Percentiles rank a stretch among this genome's conserved stretches.
These are phyloP conservation scores for Colletotrichum filicis DNA, from an alignment of 2,329 filamentous ascomycete species.

Conservation along the genomic window DNA sequence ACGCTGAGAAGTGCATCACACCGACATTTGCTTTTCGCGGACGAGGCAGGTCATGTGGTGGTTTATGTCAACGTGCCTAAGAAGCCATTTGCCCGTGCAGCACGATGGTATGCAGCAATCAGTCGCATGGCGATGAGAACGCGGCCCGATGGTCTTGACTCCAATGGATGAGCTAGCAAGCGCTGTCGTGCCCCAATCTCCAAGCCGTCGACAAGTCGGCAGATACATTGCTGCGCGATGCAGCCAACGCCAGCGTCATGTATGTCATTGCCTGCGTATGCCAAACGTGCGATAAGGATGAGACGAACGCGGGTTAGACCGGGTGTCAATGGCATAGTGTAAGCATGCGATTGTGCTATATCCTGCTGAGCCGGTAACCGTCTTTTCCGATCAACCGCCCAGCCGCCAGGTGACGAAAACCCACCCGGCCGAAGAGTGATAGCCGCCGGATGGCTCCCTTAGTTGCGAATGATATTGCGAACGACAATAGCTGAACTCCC, in stretches of 20 bases:
- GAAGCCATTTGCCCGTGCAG: background rate
- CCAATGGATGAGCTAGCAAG: background rate
- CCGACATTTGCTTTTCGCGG: conserved; percentile 30
- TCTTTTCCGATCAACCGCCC: background rate
- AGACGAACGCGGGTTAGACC: conserved; percentile 17
- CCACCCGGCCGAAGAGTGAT: background rate
- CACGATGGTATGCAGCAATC: conserved; percentile 1
- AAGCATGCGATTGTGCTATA: background rate
- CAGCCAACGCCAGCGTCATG: conserved; percentile 24
- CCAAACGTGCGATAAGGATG: conserved; percentile 5
- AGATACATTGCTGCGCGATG: conserved; percentile 4
- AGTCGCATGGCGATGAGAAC: conserved; percentile 1
- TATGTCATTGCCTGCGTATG: conserved; percentile 29
- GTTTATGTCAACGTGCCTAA: background rate
- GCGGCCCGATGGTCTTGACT: background rate
- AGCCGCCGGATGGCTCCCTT: conserved; percentile 6
- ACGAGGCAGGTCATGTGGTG: conserved; percentile 28
- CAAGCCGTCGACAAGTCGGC: background rate
- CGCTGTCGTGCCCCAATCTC: background rate
- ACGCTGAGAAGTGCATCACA: conserved; percentile 22
- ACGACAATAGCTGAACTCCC: background rate
- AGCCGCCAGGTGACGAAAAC: background rate
- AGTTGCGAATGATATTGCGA: conserved; percentile 8
- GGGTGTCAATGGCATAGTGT: background rate
- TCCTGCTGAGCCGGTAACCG: conserved; percentile 2